phyloP scores from a whole-genome alignment of 2,329 filamentous ascomycete genomes.

The Colletotrichum salicis region DNA sequence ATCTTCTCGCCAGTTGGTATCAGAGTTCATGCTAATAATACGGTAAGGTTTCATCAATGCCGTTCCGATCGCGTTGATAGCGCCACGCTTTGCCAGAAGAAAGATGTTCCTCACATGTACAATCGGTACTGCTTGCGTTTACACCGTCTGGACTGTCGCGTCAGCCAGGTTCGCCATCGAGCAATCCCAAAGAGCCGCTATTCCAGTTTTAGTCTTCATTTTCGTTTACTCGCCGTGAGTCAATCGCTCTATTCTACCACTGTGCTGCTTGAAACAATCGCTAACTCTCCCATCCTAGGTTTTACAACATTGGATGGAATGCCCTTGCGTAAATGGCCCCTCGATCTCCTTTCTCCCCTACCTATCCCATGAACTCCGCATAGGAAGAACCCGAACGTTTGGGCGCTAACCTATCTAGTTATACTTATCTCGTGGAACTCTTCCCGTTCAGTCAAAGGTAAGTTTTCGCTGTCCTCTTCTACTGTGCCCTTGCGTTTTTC shows the following conservation, averaged over 20 bases:
- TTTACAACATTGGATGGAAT: constrained; percentile 27
- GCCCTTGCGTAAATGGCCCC: neutral
- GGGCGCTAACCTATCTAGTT: constrained; percentile 39
- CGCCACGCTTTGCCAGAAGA: constrained; percentile 46
- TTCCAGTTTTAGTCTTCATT: constrained; percentile 54
- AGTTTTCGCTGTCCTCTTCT: neutral
- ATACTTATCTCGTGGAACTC: constrained; percentile 53
- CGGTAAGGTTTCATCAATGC: constrained; percentile 45
- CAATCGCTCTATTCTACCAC: neutral
- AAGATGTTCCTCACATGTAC: constrained; percentile 51
- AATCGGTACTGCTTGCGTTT: constrained; percentile 48
- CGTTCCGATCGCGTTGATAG: constrained; percentile 48
- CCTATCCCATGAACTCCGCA: no score
- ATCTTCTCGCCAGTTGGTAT: neutral
- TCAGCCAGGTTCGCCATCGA: constrained; percentile 50
- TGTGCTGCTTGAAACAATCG: neutral
- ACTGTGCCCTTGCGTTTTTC: rapidly evolving
- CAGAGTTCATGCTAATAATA: neutral
- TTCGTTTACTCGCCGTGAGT: constrained; percentile 52
- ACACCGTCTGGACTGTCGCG: constrained; percentile 52
- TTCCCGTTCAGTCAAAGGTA: constrained; percentile 48
- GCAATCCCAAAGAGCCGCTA: constrained; percentile 45
- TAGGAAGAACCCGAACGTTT: constrained; percentile 14
- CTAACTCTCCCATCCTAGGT: neutral
- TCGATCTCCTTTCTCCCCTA: rapidly evolving